phyloP scores from a whole-genome alignment of 164 flowering plant genomes.

The Berberis vulgaris region DNA sequence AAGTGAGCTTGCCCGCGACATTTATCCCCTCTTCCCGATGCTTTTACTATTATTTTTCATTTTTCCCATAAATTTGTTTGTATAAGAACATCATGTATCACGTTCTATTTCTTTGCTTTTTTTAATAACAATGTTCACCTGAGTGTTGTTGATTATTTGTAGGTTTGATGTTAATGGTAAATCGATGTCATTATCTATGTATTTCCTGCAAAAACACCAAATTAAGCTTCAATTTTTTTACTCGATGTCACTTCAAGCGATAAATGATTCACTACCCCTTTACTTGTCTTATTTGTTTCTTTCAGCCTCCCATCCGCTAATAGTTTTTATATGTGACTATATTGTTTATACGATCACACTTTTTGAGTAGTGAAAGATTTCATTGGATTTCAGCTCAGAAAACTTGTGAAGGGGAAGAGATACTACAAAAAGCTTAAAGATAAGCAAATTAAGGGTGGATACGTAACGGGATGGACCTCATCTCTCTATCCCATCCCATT shows the following conservation, averaged over 20 bases:
- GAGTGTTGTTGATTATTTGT: background rate
- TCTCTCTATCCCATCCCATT: too few species aligned
- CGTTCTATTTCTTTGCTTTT: background rate
- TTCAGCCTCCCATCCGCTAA: too few species aligned
- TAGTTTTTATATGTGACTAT: too few species aligned
- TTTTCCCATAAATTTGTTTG: background rate
- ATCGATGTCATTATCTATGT: constrained; percentile 14
- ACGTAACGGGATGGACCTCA: too few species aligned
- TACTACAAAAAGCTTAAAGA: constrained; percentile 57
- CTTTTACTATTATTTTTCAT: background rate
- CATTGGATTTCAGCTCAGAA: constrained; percentile 36
- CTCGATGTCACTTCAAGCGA: constrained; percentile 26
- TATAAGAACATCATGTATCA: background rate
- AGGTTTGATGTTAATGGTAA: constrained; percentile 21
- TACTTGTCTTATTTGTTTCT: constrained; percentile 13
- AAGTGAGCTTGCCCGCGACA: constrained; percentile 23
- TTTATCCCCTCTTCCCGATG: too few species aligned
- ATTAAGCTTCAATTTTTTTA: constrained; percentile 2
- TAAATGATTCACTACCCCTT: constrained; percentile 19
- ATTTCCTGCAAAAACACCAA: constrained; percentile 18
- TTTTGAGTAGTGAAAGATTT: background rate
- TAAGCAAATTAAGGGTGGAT: constrained; percentile 28
- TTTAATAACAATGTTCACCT: background rate
- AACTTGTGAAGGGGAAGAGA: constrained; percentile 50
- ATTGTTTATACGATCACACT: background rate